phyloP scores from a whole-genome alignment of 1,284 basidiomycete genomes.

The Austropuccinia psidii region DNA sequence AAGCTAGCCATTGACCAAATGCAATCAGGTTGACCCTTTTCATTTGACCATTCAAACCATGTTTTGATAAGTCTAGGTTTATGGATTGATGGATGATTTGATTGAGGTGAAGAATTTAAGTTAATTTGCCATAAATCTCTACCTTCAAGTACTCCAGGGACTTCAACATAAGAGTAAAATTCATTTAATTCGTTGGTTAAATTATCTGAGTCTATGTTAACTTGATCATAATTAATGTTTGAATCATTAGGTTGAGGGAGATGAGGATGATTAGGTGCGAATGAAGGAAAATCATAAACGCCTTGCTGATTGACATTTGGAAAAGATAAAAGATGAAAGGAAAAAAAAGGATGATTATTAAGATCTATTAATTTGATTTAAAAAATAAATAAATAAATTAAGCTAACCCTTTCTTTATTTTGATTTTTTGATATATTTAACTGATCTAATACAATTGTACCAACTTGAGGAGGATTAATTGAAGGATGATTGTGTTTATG shows the following conservation, averaged over 20 bases:
- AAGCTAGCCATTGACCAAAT: slow-evolving; percentile 30
- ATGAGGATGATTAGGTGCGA: slow-evolving; percentile 25
- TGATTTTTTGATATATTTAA: too few species aligned
- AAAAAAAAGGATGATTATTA: not conserved
- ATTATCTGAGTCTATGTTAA: slow-evolving; percentile 70
- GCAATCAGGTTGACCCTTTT: not conserved
- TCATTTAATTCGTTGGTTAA: slow-evolving; percentile 94
- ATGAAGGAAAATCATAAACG: slow-evolving; percentile 27
- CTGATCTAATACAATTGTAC: too few species aligned
- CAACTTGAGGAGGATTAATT: too few species aligned
- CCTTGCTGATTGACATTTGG: not conserved
- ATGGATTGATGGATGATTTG: not conserved
- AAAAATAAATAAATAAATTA: not conserved
- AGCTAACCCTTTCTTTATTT: too few species aligned
- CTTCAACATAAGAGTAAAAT: slow-evolving; percentile 96
- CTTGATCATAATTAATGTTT: not conserved
- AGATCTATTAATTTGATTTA: not conserved
- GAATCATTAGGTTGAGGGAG: not conserved
- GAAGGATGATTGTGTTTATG: too few species aligned
- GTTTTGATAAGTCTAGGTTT: slow-evolving; percentile 20
- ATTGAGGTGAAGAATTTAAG: not conserved
- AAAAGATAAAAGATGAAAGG: not conserved
- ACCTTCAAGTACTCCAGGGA: slow-evolving; percentile 80
- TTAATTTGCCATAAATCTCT: slow-evolving; percentile 61
- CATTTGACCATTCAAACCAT: slow-evolving; percentile 30